phyloP scores from a whole-genome alignment of 139 green algal species.

The Chlamydomonas incerta region DNA sequence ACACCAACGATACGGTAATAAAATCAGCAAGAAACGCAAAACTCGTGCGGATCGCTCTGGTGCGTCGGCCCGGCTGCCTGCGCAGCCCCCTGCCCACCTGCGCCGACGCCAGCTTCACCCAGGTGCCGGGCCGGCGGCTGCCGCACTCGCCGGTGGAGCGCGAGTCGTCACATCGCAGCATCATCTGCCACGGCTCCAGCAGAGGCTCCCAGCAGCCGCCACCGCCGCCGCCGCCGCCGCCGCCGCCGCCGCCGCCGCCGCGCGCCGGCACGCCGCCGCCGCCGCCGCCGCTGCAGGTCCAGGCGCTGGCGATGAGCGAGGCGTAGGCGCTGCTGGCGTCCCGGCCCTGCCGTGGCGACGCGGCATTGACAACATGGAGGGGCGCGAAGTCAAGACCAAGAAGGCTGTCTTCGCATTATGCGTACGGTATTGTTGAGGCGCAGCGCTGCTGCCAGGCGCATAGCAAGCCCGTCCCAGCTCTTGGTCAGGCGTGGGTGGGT shows the following conservation, averaged over 20 bases:
- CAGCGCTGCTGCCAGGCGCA: no score
- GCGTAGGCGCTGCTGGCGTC: slow-evolving; percentile 50
- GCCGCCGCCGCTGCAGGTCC: slow-evolving; percentile 18
- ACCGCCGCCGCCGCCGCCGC: slow-evolving; percentile 64
- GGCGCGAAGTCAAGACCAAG: no score
- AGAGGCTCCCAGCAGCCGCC: slow-evolving; percentile 81
- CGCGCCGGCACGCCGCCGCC: no score
- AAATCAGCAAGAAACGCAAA: no score
- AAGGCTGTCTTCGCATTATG: no score
- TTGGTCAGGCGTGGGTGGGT: no score
- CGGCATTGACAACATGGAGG: no score
- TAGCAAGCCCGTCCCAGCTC: no score
- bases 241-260: slow-evolving; percentile 88
- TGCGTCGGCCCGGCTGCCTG: no score
- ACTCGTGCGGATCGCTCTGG: no score
- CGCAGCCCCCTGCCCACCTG: not conserved
- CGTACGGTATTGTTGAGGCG: no score
- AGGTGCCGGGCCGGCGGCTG: slow-evolving; percentile 54
- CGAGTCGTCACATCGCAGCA: slow-evolving; percentile 63
- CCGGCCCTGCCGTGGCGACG: slow-evolving; percentile 26
- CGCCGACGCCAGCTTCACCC: slow-evolving; percentile 46
- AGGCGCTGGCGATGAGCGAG: slow-evolving; percentile 60
- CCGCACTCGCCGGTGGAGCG: slow-evolving; percentile 17
- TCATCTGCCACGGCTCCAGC: slow-evolving; percentile 83
- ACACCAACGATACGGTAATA: no score